Percentiles rank a stretch among this genome's conserved stretches.
Evolutionary conservation across 1,284 basidiomycete genomes (phyloP).

Genomic region (Moniliella sp.): DNA sequence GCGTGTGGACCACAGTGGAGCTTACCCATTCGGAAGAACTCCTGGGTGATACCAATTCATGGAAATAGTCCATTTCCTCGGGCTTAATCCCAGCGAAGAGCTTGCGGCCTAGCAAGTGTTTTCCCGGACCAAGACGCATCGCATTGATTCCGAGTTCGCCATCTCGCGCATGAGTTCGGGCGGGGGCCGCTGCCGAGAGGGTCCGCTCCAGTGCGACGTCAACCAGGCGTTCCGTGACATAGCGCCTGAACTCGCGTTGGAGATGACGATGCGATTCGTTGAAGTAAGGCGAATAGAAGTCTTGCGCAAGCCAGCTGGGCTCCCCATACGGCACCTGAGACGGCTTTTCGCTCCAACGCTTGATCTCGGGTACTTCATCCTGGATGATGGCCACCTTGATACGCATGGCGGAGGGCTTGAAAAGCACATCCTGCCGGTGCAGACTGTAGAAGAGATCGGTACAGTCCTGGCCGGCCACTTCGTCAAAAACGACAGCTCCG

Average conservation of each 20-base stretch:
- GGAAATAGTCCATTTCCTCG: slow-evolving; percentile 70
- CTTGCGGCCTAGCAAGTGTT: slow-evolving; percentile 57
- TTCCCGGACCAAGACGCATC: slow-evolving; percentile 65
- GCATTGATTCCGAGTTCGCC: slow-evolving; percentile 43
- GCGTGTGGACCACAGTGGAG: too few species aligned
- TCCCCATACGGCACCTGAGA: slow-evolving; percentile 32
- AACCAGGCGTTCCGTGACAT: slow-evolving; percentile 10
- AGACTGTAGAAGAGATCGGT: slow-evolving; percentile 31
- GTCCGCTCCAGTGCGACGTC: slow-evolving; percentile 25
- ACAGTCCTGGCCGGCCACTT: slow-evolving; percentile 29
- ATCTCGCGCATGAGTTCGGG: too few species aligned
- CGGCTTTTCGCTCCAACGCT: slow-evolving; percentile 15
- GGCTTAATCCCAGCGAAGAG: slow-evolving; percentile 67
- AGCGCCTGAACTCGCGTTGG: slow-evolving; percentile 32
- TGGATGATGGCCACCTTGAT: slow-evolving; percentile 26
- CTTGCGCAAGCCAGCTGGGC: slow-evolving; percentile 19
- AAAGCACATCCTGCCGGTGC: slow-evolving; percentile 25
- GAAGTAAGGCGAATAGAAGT: slow-evolving; percentile 34
- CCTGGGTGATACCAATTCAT: slow-evolving; percentile 55
- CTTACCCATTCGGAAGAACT: too few species aligned
- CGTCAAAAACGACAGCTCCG: slow-evolving; percentile 25
- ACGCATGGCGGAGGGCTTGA: slow-evolving; percentile 17
- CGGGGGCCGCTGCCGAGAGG: too few species aligned
- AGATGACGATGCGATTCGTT: slow-evolving; percentile 34
- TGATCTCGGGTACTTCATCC: slow-evolving; percentile 23